Conservation (phyloP, 2,329 filamentous ascomycete species). For the Didymella keratinophila region DNA sequence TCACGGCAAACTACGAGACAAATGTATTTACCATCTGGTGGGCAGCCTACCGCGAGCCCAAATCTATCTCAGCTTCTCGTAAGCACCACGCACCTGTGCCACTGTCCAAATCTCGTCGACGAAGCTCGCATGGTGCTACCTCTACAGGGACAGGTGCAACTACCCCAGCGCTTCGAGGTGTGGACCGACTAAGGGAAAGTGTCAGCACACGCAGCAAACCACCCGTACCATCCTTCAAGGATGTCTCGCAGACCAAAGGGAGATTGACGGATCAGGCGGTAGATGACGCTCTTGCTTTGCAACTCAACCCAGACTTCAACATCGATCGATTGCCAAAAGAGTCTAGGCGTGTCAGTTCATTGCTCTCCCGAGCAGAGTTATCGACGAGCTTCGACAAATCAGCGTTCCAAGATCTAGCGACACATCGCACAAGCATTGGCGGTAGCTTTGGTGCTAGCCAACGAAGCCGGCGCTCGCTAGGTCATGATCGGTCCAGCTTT, state of each 20-base stretch:
- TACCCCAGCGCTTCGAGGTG: slow-evolving; percentile 71
- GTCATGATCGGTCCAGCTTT: slow-evolving; percentile 70
- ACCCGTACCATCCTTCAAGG: slow-evolving; percentile 51
- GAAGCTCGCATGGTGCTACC: slow-evolving; percentile 64
- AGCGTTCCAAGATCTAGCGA: slow-evolving; percentile 76
- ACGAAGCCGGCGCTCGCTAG: slow-evolving; percentile 77
- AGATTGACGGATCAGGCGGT: slow-evolving; percentile 51
- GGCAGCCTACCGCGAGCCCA: slow-evolving; percentile 76
- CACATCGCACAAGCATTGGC: slow-evolving; percentile 52
- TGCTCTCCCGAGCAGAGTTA: slow-evolving; percentile 85
- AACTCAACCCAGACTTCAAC: slow-evolving; percentile 59
- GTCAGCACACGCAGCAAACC: slow-evolving; percentile 65
- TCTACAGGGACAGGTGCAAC: slow-evolving; percentile 74
- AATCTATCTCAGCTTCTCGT: slow-evolving; percentile 58
- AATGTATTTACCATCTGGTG: slow-evolving; percentile 87
- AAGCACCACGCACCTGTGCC: slow-evolving; percentile 51
- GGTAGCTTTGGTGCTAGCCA: slow-evolving; percentile 58
- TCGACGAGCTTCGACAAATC: slow-evolving; percentile 83
- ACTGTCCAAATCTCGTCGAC: slow-evolving; percentile 63
- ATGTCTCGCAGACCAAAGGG: slow-evolving; percentile 41
- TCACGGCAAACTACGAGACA: slow-evolving; percentile 81
- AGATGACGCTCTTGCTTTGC: slow-evolving; percentile 58
- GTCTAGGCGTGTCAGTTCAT: slow-evolving; percentile 86
- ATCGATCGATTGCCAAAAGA: slow-evolving; percentile 63
- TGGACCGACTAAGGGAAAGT: slow-evolving; percentile 76